Evolutionary conservation across 768 basidiomycete species (phyloP), one percentile per base, ranked within the genome.

Genomic region (Galerina marginata): DNA sequence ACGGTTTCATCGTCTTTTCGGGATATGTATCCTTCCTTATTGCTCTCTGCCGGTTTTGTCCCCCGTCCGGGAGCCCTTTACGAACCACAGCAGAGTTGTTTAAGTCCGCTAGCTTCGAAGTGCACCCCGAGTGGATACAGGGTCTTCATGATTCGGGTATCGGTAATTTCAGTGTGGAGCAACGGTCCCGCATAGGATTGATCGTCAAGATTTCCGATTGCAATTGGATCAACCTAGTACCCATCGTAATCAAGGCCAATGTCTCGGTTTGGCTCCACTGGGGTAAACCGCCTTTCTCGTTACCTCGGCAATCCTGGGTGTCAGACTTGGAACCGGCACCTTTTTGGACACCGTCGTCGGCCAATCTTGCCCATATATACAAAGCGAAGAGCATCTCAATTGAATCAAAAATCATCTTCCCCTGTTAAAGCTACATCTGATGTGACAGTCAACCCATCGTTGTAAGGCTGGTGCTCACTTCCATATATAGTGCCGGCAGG

Each of bases 1-100:
- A 54, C 15, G 46, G 23, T 33, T 62, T 62, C 45, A 38, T 51
- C 14, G 39, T 62, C 20, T 49, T 46, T 46, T 50, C 54, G 11
- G 44, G 43, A n/a, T 62, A 59, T 48, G 44, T 58, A 42, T 58
- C 61, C 16, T 62, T 62, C 52, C 39, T 59, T 2, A 14, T 58
- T 16, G 15, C 43, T 25, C 58, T 62, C 39, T 52, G 57, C 37
- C 45, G 51, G 23, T 58, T 54, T 25, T 15, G 38, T 26, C 49
- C 29, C 12, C 23, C 36, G 10, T 29, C 9, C n/a, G 9, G 16
- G 36, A 10, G 16, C n/a, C 16, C 25, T 36, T 36, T 37, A 29
- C 20, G 20, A 14, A 37, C 49, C 14, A 29, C 36, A 50, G 15
- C 29, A 29, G 29, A 29, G 6, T 29, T 50, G n/a, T 36, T 36